Evolutionary conservation across 768 basidiomycete species (phyloP), one percentile per base, ranked within the genome.

Genomic region (Hypholoma fasciculare): DNA sequence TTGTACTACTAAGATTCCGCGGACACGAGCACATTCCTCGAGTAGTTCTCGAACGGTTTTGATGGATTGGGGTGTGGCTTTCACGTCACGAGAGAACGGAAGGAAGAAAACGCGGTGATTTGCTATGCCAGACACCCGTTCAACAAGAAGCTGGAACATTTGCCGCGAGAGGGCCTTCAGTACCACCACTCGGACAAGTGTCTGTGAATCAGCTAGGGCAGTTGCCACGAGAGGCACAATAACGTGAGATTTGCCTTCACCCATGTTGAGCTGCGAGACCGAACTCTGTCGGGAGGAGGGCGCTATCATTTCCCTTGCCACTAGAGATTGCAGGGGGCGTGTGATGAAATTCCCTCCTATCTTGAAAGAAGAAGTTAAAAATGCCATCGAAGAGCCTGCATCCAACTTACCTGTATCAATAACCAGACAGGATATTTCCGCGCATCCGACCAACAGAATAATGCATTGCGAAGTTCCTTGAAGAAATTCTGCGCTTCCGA

Each of bases 221-320:
- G 73, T 61, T 0, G 71, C 69, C 1, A 74, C 67, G 30, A 83
- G 68, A 0, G 83, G 83, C 1, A 84, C 72, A 17, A 85, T 85
- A 4, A 81, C 81, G 3, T 75, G 72, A 11, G 80, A 76, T 58
- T 85, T 83, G 0, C 83, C 84, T 54, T 85, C 83, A 2, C 83
- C 83, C 83, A 85, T 85, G 50, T 85, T 82, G 16, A 84, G 75
- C 38, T 84, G 83, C 26, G 79, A 69, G 7, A 73, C 65, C 0
- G 76, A 75, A 49, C 79, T 85, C 7, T 60, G 16, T 2, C 58
- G 56, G 0, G 67, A 72, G 1, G 54, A 56, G 0, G 84, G 82
- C 0, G 63, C 54, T 23, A 81, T 78, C 83, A 85, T 84, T 49
- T 82, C 74, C 3, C 61, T 52, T 0, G 82, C 78, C 9, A 84